These are phyloP conservation scores for Dactylonectria estremocensis DNA, from an alignment of 2,329 filamentous ascomycete species.

Conservation along the genomic window DNA sequence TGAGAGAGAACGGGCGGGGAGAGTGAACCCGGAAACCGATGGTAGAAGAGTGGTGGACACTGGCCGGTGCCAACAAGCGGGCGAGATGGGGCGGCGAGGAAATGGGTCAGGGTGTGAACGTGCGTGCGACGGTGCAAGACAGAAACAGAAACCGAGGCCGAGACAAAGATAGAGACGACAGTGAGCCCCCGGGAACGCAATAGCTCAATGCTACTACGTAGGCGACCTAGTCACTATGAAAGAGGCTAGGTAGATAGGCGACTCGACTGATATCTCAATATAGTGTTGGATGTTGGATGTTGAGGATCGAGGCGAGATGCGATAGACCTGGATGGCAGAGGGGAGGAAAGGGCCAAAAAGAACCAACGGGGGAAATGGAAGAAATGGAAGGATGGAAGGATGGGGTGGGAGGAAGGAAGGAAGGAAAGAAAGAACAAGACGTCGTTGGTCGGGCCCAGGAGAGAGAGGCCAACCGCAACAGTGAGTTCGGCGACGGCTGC, in stretches of 20 bases:
- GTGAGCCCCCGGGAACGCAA: slow-evolving; percentile 12
- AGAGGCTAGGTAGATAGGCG: neutral
- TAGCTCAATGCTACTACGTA: neutral
- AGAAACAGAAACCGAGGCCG: slow-evolving; percentile 12
- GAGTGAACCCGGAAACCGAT: slow-evolving; percentile 29
- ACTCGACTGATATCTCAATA: neutral
- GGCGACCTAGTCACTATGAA: neutral
- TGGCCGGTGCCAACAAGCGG: slow-evolving; percentile 28
- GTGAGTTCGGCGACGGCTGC: neutral
- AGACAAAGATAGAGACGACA: slow-evolving; percentile 9
- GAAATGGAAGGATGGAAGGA: slow-evolving; percentile 31
- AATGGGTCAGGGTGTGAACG: slow-evolving; percentile 2
- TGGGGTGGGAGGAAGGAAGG: slow-evolving; percentile 25
- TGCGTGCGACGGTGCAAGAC: slow-evolving; percentile 18
- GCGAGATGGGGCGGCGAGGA: slow-evolving; percentile 13
- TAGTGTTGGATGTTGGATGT: neutral
- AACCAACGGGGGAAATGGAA: slow-evolving; percentile 27
- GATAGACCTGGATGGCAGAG: slow-evolving; percentile 15
- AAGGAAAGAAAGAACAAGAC: slow-evolving; percentile 25
- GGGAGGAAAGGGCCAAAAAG: slow-evolving; percentile 5
- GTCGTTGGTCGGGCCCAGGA: slow-evolving; percentile 24
- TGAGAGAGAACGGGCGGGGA: slow-evolving; percentile 27
- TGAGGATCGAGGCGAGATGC: neutral
- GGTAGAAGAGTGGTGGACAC: slow-evolving; percentile 17
- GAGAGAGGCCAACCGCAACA: slow-evolving; percentile 6